Base-by-base conservation (phyloP, 495 filamentous ascomycete species). In the Penicillium manginii region DNA sequence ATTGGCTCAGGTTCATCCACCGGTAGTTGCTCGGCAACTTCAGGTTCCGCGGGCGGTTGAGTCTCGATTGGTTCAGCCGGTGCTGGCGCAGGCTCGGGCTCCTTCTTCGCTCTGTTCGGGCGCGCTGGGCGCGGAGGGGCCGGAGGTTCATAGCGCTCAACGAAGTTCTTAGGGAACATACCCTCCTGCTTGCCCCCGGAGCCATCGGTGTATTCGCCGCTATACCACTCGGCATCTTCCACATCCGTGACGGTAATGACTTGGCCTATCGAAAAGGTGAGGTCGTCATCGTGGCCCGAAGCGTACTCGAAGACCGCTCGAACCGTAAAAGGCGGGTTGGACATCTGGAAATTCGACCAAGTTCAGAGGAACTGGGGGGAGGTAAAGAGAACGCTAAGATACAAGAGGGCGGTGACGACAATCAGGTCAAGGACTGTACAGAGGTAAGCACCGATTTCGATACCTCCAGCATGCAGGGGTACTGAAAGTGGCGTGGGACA, bases 91-190 rank as follows among this genome's bases (percentile, higher is more conserved):
- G 77, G 71, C 49, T 80, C 78, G 39, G 78, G 58, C 59, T 96
- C 91, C 72, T 86, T 93, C 79, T 89, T 97, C 50, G 85, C 80
- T 43, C 91, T 87, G 19, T 76, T 77, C 4, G 81, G 76, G 56
- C 94, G 85, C 17, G 85, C 79, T 45, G 94, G 94, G 42, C 94
- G 86, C 32, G 93, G 91, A 54, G 94, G 94, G 57, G 92, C 88
- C 58, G 88, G 90, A 22, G 96, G 94, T 62, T 96, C 92, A 70
- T 91, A 96, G 70, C 88, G 87, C 73, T 98, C 93, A 52, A 98
- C 96, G 64, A 98, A 98, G 76, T 98, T 98, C 67, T 86, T 88
- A 14, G 94, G 94, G 76, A 98, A 98, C 55, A 98, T 89, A 33
- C 94, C 94, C 68, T 96, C 89, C 61, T 86, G 83, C 65, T 88